Base-by-base conservation (phyloP, 2,329 filamentous ascomycete species). In the Ceratocystis lukuohia region DNA sequence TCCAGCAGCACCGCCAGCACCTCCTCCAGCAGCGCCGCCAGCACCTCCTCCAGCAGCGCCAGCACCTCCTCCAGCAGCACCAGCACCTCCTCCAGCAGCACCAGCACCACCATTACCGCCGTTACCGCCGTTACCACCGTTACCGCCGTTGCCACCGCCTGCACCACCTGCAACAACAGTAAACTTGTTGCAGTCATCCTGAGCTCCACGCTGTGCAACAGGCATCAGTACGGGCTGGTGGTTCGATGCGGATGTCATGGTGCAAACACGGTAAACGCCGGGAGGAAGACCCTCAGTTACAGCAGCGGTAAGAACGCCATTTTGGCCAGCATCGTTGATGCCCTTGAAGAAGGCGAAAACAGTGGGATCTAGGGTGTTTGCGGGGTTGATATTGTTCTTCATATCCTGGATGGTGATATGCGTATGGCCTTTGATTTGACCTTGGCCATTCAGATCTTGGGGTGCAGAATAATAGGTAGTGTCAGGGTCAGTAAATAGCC, bases 141-240 rank as follows among this genome's bases (percentile, higher is more conserved):
- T 70, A n/a, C 41, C 45, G 3, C 59, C 64, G 61, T 46, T 67
- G 61, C 69, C 69, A 44, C 68, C 69, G 53, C 67, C 69, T 53
- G 71, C 73, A 44, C 70, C 71, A 37, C 67, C 70, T 50, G 48
- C 69, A 33, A 71, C 73, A n/a, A 84, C 82, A 57, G 78, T 82
- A 71, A 86, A 83, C 71, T 82, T 82, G 63, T 80, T 76, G 72
- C 84, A 87, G 72, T 87, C 84, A 71, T 88, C 85, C 73, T 87
- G 84, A 59, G 82, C 78, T 74, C 85, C 85, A 74, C 85, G 82
- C 75, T 87, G 84, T 66, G 85, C 84, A 65, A 87, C 80, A 64
- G 84, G 83, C 84, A 86, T 86, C 65, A 85, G 72, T 8, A 86
- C 82, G 66, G 83, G 83, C 76, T 87, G 84, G 72, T 88, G 85